Evolutionary conservation across 306 rosid species (phyloP).

Genomic region (Ormosia emarginata): DNA sequence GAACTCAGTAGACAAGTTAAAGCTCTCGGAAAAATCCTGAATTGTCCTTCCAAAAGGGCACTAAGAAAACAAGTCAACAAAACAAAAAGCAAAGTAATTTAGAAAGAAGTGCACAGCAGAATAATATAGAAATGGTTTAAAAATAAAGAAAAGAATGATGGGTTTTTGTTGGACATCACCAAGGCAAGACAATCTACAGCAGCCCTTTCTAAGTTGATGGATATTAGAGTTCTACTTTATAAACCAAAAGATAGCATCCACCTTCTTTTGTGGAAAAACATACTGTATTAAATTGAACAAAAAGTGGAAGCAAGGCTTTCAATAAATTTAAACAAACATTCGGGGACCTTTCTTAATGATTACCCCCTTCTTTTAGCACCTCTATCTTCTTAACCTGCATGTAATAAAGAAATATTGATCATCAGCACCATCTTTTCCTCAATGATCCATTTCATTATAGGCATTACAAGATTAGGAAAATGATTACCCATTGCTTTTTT

Average conservation of each 20-base stretch:
- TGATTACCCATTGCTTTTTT: constrained; percentile 59
- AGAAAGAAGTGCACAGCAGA: constrained; percentile 10
- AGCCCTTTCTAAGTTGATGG: constrained; percentile 41
- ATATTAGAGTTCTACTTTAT: constrained; percentile 39
- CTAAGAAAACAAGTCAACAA: constrained; percentile 13
- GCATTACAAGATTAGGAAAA: neutral
- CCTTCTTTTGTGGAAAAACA: constrained; percentile 33
- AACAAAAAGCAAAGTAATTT: constrained; percentile 7
- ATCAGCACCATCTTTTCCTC: constrained; percentile 11
- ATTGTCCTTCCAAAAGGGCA: neutral
- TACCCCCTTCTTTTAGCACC: neutral
- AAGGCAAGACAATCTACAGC: constrained; percentile 40
- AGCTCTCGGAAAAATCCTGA: neutral
- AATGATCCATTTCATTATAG: neutral
- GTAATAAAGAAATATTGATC: neutral
- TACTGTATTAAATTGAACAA: constrained; percentile 29
- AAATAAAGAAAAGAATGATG: constrained; percentile 14
- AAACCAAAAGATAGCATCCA: constrained; percentile 27
- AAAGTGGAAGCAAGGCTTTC: constrained; percentile 29
- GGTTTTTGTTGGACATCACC: constrained; percentile 38
- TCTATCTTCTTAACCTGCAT: constrained; percentile 45
- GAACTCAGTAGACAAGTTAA: neutral
- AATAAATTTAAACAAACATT: constrained; percentile 34
- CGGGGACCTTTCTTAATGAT: constrained; percentile 28
- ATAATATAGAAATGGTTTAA: neutral